phyloP scores from a whole-genome alignment of 1,284 basidiomycete genomes.

The Rhodotorula glutinis region DNA sequence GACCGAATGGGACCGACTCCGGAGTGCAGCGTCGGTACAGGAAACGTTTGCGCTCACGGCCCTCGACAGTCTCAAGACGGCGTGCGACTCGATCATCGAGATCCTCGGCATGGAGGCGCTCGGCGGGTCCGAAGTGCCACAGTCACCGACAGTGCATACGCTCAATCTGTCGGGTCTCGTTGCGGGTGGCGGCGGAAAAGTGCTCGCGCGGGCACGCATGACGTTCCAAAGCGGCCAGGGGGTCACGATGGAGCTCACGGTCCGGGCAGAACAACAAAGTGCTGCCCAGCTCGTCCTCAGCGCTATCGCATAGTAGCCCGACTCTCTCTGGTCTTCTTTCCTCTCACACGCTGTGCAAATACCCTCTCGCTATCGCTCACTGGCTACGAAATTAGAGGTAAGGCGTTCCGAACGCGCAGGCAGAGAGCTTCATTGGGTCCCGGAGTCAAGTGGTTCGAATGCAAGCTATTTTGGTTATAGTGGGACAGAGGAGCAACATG shows the following conservation, averaged over 20 bases:
- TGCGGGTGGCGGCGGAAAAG: constrained; percentile 83
- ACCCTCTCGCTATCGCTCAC: neutral
- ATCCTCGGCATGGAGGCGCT: constrained; percentile 95
- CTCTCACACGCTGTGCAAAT: neutral
- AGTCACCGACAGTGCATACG: constrained; percentile 85
- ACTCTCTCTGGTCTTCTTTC: neutral
- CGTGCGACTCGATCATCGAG: constrained; percentile 87
- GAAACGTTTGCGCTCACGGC: constrained; percentile 93
- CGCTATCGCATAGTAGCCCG: constrained; percentile 61
- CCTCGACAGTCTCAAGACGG: constrained; percentile 89
- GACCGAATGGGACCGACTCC: constrained; percentile 91
- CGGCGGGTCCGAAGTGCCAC: constrained; percentile 78
- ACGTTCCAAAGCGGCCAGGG: constrained; percentile 84
- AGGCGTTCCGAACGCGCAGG: too few species aligned
- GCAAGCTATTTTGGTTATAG: too few species aligned
- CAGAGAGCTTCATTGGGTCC: too few species aligned
- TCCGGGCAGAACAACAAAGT: constrained; percentile 85
- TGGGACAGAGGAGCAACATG: too few species aligned
- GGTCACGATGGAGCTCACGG: constrained; percentile 90
- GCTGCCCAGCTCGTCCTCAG: constrained; percentile 82
- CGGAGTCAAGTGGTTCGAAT: too few species aligned
- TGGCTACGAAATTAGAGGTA: too few species aligned
- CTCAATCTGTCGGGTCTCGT: constrained; percentile 88
- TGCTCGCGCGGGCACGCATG: constrained; percentile 91
- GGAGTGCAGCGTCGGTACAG: constrained; percentile 67